phyloP scores from a whole-genome alignment of 352 stramenopile genomes.

The Pseudoperonospora humuli region DNA sequence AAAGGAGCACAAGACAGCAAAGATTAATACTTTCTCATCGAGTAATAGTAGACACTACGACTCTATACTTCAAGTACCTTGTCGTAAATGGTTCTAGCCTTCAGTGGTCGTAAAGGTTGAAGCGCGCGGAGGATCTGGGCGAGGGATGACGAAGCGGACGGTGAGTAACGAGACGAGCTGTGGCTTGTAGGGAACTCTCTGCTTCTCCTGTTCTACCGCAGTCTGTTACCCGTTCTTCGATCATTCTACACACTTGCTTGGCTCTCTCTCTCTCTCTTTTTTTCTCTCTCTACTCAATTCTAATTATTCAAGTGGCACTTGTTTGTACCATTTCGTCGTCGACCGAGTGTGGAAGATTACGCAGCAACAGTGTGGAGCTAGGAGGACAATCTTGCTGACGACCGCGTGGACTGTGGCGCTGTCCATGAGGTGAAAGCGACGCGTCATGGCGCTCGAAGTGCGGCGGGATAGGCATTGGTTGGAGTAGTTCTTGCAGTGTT shows the following conservation, averaged over 20 bases:
- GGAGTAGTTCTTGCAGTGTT: background rate
- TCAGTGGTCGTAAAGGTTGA: slow-evolving; percentile 37
- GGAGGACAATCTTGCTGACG: slow-evolving; percentile 23
- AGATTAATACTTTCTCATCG: no score
- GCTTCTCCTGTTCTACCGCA: slow-evolving; percentile 2
- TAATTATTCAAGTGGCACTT: slow-evolving; percentile 6
- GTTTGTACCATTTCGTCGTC: slow-evolving; percentile 60
- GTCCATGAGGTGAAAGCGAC: slow-evolving; percentile 3
- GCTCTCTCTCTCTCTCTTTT: background rate
- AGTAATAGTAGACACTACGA: no score
- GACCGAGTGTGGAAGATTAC: slow-evolving; percentile 38
- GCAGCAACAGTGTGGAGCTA: slow-evolving; percentile 58
- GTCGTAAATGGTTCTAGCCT: slow-evolving; percentile 50
- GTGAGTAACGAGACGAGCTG: slow-evolving; percentile 14
- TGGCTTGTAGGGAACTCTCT: background rate
- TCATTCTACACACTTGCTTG: no score
- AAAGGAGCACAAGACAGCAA: slow-evolving; percentile 1
- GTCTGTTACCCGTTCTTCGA: background rate
- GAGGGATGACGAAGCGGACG: slow-evolving; percentile 12
- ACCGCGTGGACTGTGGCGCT: slow-evolving; percentile 2
- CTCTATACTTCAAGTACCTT: slow-evolving; percentile 32
- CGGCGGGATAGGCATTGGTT: slow-evolving; percentile 11
- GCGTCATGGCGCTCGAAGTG: slow-evolving; percentile 2
- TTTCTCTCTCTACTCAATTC: background rate
- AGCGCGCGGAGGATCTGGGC: slow-evolving; percentile 53